phyloP scores from a whole-genome alignment of 805 yeast species.

The Yarrowia sp. region DNA sequence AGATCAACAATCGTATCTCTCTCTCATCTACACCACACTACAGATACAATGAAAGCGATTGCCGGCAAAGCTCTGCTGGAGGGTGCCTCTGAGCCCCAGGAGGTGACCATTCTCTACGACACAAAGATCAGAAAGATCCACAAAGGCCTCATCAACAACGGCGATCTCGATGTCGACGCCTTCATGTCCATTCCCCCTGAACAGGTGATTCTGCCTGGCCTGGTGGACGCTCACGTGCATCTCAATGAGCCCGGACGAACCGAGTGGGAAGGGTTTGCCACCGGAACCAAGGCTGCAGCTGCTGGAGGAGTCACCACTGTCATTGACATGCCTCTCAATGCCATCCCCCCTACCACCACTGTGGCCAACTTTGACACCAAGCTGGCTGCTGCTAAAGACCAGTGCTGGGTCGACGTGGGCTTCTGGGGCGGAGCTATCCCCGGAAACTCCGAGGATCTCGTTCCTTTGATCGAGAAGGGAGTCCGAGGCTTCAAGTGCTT shows the following conservation, averaged over 20 bases:
- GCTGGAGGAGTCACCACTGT: slow-evolving; percentile 97
- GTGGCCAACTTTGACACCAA: slow-evolving; percentile 76
- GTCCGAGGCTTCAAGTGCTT: slow-evolving; percentile 95
- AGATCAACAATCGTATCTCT: not conserved
- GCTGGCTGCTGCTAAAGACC: slow-evolving; percentile 76
- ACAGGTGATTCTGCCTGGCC: slow-evolving; percentile 77
- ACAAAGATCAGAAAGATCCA: slow-evolving; percentile 11
- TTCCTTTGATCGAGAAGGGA: slow-evolving; percentile 81
- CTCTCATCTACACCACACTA: slow-evolving; percentile 8
- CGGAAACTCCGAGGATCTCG: slow-evolving; percentile 68
- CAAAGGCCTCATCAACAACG: slow-evolving; percentile 1
- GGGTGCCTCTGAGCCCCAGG: slow-evolving; percentile 23
- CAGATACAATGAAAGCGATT: slow-evolving; percentile 24
- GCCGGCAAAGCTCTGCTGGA: slow-evolving; percentile 31
- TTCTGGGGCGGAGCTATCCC: slow-evolving; percentile 98
- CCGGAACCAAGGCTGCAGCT: slow-evolving; percentile 94
- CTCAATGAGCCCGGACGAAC: slow-evolving; percentile 97
- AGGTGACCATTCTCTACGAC: slow-evolving; percentile 31
- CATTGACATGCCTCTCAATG: slow-evolving; percentile 94
- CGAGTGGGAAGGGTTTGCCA: slow-evolving; percentile 98
- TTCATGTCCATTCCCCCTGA: slow-evolving; percentile 18
- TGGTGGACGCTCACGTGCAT: slow-evolving; percentile 94
- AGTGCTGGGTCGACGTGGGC: slow-evolving; percentile 91
- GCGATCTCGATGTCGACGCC: slow-evolving; percentile 20
- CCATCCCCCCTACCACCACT: slow-evolving; percentile 94